Evolutionary conservation across 441 rosid species (phyloP), one percentile per base, ranked within the genome.

Genomic region (Eugenia klotzschiana): DNA sequence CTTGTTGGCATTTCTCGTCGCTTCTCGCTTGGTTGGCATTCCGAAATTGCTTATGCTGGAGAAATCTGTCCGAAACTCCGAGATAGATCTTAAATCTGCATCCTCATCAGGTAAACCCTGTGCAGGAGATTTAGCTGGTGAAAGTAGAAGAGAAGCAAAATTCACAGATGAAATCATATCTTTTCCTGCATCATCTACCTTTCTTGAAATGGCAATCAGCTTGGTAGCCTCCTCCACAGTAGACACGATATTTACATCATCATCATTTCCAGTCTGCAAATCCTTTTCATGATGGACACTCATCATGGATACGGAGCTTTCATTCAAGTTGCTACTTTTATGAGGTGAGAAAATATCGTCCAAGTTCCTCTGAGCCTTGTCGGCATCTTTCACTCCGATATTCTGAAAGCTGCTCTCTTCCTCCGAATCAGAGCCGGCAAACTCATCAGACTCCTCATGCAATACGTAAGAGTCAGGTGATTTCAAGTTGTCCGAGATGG

Each of bases 341-440:
- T 20, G 81, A 64, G 20, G 43, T 41, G 81, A 64, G 14, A 82
- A 73, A 80, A 80, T 84, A 51, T 55, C 40, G n/a, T 84, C 84
- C 4, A 84, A 79, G 29, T 33, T 55, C 82, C 82, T 74, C 41
- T 64, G 82, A 84, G 26, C 33, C 82, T 57, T 69, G 25, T 69
- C 77, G 1, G 4, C 40, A 33, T 37, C 43, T 69, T 37, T 37
- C 77, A 69, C 84, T 23, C 15, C 72, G 7, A 64, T 86, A 46
- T n/a, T 81, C 77, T 81, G 81, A 83, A 81, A 84, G 53, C 33
- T 80, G 83, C 27, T 84, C 57, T 88, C 87, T 83, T 82, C 88
- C 29, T 82, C 88, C 25, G 22, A 43, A 82, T 81, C 56, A 86
- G 89, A 85, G 51, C 85, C 84, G 81, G 64, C 14, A 79, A 83